Evolutionary conservation across 495 filamentous ascomycete species (phyloP).

Genomic region (Trichoderma parareesei): DNA sequence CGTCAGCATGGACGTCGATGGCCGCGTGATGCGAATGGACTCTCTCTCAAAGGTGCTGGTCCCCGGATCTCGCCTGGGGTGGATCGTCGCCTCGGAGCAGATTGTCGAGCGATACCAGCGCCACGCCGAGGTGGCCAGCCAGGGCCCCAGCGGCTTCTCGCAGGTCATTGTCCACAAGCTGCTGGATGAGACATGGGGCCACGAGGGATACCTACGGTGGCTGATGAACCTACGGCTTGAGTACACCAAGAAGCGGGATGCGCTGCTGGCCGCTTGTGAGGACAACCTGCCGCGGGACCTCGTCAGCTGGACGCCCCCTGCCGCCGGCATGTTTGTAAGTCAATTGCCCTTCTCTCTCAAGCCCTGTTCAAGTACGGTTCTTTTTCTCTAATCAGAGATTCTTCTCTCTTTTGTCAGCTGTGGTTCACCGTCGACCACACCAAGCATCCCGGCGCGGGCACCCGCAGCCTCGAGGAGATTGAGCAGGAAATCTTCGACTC

Average conservation of each 20-base stretch:
- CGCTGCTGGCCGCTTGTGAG: conserved; percentile 77
- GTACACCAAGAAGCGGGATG: conserved; percentile 72
- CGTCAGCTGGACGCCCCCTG: conserved; percentile 73
- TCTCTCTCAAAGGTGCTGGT: conserved; percentile 79
- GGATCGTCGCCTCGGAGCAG: conserved; percentile 76
- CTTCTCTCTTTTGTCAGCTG: conserved; percentile 38
- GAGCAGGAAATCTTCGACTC: conserved; percentile 79
- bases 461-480: conserved; percentile 56
- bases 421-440: conserved; percentile 76
- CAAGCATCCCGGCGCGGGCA: conserved; percentile 56
- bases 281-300: conserved; percentile 66
- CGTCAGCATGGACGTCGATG: conserved; percentile 57
- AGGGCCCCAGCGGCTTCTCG: conserved; percentile 74
- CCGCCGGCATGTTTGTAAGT: conserved; percentile 96
- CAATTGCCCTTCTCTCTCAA: conserved; percentile 5
- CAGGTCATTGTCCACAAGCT: conserved; percentile 83
- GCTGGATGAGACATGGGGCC: conserved; percentile 90
- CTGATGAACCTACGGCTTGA: conserved; percentile 73
- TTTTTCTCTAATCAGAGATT: neutral
- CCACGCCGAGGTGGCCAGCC: conserved; percentile 68
- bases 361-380: neutral
- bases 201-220: conserved; percentile 87
- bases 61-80: conserved; percentile 67
- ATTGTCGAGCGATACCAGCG: conserved; percentile 70
- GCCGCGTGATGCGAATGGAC: conserved; percentile 64